Conservation (phyloP, 768 basidiomycete genomes). For the Suillus fuscotomentosus region DNA sequence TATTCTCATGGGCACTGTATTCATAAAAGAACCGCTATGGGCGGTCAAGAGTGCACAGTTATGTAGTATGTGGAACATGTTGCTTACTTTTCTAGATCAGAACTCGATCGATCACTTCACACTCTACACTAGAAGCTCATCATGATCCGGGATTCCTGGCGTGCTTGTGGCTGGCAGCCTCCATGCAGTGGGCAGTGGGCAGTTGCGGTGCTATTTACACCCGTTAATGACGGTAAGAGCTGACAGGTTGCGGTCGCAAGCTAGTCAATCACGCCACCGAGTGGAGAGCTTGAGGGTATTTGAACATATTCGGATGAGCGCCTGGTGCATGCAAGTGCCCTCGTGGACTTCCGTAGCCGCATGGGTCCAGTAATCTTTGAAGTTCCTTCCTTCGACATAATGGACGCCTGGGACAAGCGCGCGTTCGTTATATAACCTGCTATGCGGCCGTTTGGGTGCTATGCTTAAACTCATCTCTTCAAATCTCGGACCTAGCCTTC, state of each 20-base stretch:
- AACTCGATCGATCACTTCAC: background rate
- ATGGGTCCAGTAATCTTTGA: background rate
- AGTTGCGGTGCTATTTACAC: background rate
- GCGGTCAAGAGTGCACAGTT: background rate
- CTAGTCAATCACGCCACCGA: background rate
- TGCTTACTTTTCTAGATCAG: background rate
- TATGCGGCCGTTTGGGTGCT: background rate
- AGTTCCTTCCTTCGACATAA: background rate
- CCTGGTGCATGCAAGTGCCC: background rate
- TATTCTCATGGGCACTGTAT: background rate
- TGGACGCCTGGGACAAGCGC: background rate
- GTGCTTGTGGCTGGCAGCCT: background rate
- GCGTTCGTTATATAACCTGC: background rate
- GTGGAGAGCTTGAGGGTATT: background rate
- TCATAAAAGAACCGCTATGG: background rate
- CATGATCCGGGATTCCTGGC: no score
- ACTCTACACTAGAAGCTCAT: background rate
- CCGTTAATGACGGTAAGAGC: background rate
- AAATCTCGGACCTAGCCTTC: background rate
- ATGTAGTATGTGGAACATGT: background rate
- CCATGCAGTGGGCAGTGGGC: background rate
- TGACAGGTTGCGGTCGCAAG: background rate
- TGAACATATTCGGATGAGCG: background rate
- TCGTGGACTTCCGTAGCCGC: background rate
- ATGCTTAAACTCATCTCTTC: background rate